These are phyloP conservation scores for Suhomyces choctaworum DNA, from an alignment of 1,139 yeast species.

Conservation along the genomic window DNA sequence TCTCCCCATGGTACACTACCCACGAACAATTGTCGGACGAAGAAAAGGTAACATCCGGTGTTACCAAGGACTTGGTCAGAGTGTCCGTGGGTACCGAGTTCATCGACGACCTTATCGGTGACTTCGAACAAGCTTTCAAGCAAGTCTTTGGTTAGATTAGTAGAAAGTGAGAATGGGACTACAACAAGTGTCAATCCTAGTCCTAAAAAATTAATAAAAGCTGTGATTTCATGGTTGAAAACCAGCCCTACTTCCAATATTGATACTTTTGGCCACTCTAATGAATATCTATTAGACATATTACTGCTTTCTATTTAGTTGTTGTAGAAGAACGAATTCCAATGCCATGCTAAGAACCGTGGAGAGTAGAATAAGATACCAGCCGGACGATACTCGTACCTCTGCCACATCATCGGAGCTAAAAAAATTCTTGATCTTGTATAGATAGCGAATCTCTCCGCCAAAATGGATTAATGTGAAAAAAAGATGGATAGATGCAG, in stretches of 20 bases:
- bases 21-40: slow-evolving; percentile 86
- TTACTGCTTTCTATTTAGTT: slow-evolving; percentile 8
- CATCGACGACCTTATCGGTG: slow-evolving; percentile 84
- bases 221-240: no score
- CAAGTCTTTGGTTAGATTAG: slow-evolving; percentile 43
- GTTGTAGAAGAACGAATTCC: slow-evolving; percentile 1
- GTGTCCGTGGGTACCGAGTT: slow-evolving; percentile 87
- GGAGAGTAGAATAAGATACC: slow-evolving; percentile 4
- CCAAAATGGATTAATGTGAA: slow-evolving; percentile 3
- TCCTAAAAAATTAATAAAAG: no score
- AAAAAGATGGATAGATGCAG: slow-evolving; percentile 4
- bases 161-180: no score
- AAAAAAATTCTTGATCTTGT: not conserved
- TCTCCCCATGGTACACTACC: slow-evolving; percentile 94
- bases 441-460: slow-evolving; percentile 7
- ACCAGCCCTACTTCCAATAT: no score
- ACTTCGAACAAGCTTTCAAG: slow-evolving; percentile 79
- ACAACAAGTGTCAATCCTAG: no score
- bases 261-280: no score
- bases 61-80: slow-evolving; percentile 82
- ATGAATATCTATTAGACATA: not conserved
- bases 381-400: slow-evolving; percentile 5
- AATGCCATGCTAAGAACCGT: slow-evolving; percentile 2
- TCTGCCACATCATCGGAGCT: slow-evolving; percentile 2
- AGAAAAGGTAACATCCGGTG: slow-evolving; percentile 82